Base-by-base conservation (phyloP, 805 yeast genomes). In the Maudiozyma barnettii region DNA sequence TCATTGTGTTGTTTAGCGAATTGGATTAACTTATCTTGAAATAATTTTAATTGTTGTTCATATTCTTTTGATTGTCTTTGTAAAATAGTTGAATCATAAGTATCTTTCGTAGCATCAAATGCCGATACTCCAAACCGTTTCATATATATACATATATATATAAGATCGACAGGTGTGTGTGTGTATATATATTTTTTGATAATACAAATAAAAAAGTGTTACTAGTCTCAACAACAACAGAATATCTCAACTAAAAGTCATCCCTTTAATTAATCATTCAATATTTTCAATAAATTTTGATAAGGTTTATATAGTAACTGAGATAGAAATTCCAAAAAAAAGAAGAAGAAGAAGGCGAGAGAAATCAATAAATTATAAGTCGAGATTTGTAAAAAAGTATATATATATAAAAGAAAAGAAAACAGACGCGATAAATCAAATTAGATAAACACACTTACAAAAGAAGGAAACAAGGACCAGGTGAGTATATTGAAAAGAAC, bases 1-100 rank as follows among this genome's bases (percentile, higher is more conserved):
- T 72, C 71, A 10, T 81, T 79, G 60, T 89, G 88, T 20, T 81
- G 82, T 38, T 70, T 71, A 13, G 93, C 88, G 64, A 87, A 87
- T 53, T 78, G 78, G n/a, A 82, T 65, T 35, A 91, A 68, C 1
- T 89, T 87, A 35, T 80, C 75, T 59, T 85, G 95, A 59, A 90
- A 87, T 13, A 84, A 83, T 13, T 76, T 72, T 3, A 90, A 65
- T 61, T 90, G 97, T 1, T 85, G 78, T 2, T 79, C 63, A 26
- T 87, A 70, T 60, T 81, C 81, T 18, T 72, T 73, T 2, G 80
- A 71, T 54, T 84, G 90, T 38, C 71, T 65, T 41, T 76, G 72
- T 12, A 73, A 48, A 1, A 62, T 53, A 2, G 30, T 12, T 12
- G 45, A 46, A n/a, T 46, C 44, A 18, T 45, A 59, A 42, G 21